Evolutionary conservation across 441 rosid species (phyloP), one percentile per base, ranked within the genome.

Genomic region (Adansonia madagascariensis): DNA sequence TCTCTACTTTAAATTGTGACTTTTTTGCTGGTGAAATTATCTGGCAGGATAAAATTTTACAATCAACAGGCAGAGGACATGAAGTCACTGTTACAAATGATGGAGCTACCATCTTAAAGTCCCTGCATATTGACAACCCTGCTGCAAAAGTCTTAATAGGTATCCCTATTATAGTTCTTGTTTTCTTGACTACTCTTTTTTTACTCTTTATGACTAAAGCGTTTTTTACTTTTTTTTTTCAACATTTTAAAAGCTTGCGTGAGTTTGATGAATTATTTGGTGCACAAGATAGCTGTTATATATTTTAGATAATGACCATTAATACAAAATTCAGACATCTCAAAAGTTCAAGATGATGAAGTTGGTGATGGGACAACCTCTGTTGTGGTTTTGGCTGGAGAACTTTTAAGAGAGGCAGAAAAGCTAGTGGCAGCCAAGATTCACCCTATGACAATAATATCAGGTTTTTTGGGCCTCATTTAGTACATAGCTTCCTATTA

Each of bases 351-450:
- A 86, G 99, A 96, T 86, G 99, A 96, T 80, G 99, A 96, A 88
- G 99, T 96, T 70, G 99, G 99, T 79, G 99, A 96, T 79, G 99
- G 99, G 56, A 96, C 99, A 75, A 96, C 99, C 71, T 96, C 99
- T 75, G 99, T 96, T 72, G 99, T 91, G 71, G 97, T 96, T 76
- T 89, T 96, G 91, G 98, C 99, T 14, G 98, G 99, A 22, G 98
- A 92, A 81, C 98, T 95, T 81, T 70, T 94, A n/a, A 94, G 95
- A 85, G 98, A 92, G 91, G 99, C 99, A 41, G 99, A 95, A 70
- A 95, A 94, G 91, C 85, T 95, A 70, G 88, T 94, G 61, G 94
- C 92, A 27, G 80, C 99, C 55, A 95, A 95, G 88, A 94, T 95
- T 84, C 99, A 95, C 77, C 99, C 99, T 3, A 92, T 95, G 97